Evolutionary conservation across 1,284 basidiomycete species (phyloP).

Genomic region (Tetrapyrgos nigripes): DNA sequence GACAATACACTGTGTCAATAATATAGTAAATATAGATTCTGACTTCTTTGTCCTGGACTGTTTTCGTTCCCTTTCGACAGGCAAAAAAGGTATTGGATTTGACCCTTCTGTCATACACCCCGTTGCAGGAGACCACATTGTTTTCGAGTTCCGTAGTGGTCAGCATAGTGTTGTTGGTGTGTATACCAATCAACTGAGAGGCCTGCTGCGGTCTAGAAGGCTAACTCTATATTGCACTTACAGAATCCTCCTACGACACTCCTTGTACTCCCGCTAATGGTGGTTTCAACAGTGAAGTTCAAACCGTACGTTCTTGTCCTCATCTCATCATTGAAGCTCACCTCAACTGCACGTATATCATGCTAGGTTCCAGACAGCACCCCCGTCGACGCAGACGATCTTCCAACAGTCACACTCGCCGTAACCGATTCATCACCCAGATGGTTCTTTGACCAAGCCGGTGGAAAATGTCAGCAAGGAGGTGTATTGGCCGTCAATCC

Average conservation of each 20-base stretch:
- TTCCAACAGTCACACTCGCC: background rate
- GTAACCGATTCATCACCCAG: constrained; percentile 1
- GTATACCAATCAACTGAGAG: constrained; percentile 18
- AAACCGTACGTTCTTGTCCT: constrained; percentile 27
- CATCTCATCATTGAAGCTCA: background rate
- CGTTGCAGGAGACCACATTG: constrained; percentile 35
- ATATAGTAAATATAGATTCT: too few relatives aligned
- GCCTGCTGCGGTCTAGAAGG: background rate
- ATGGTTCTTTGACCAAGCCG: constrained; percentile 11
- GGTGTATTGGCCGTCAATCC: constrained; percentile 8
- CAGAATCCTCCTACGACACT: constrained; percentile 41
- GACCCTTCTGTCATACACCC: constrained; percentile 44
- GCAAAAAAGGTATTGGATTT: constrained; percentile 43
- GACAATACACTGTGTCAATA: too few relatives aligned
- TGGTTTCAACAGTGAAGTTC: constrained; percentile 38
- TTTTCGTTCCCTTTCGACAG: constrained; percentile 19
- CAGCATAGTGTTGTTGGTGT: constrained; percentile 42
- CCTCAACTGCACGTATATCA: too few relatives aligned
- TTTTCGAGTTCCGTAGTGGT: constrained; percentile 44
- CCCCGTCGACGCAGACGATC: constrained; percentile 22
- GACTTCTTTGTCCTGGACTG: background rate
- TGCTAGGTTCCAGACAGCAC: constrained; percentile 36
- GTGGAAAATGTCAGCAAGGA: constrained; percentile 8
- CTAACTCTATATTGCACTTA: background rate
- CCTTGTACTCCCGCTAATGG: constrained; percentile 40